A percentile compares a stretch with the other conserved stretches of the same genome.
Evolutionary conservation across 2,329 filamentous ascomycete genomes (phyloP).

Genomic region (Lachnellula suecica): DNA sequence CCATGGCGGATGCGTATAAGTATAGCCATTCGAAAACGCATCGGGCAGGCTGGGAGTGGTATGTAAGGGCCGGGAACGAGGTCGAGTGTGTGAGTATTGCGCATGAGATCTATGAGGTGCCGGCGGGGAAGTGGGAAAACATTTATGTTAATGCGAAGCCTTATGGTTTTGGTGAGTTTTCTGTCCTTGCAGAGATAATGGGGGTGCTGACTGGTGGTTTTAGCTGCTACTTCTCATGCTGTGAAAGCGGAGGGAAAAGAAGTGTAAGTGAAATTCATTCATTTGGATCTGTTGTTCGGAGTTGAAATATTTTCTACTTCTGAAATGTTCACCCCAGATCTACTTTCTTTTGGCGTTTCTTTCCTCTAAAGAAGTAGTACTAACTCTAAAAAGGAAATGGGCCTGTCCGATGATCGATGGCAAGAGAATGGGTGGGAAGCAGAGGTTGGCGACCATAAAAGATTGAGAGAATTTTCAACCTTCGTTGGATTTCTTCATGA

Average conservation of each 20-base stretch:
- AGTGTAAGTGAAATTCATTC: too few relatives aligned
- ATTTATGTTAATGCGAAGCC: constrained; percentile 43
- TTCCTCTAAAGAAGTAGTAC: too few relatives aligned
- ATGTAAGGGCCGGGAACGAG: constrained; percentile 35
- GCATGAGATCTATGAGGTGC: constrained; percentile 53
- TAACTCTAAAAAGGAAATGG: constrained; percentile 8
- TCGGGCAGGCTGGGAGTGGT: constrained; percentile 50
- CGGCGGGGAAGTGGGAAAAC: constrained; percentile 47
- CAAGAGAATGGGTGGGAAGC: neutral
- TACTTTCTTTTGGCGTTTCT: too few relatives aligned
- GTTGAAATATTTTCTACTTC: too few relatives aligned
- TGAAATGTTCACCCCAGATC: too few relatives aligned
- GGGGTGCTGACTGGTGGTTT: neutral
- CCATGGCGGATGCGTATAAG: constrained; percentile 46
- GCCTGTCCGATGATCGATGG: constrained; percentile 13
- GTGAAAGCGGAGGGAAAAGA: constrained; percentile 8
- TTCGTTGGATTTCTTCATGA: too few relatives aligned
- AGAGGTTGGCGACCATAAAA: constrained; percentile 1
- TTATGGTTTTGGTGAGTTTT: constrained; percentile 13
- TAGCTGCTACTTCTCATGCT: constrained; percentile 13
- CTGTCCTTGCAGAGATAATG: too few relatives aligned
- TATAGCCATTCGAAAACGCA: constrained; percentile 52
- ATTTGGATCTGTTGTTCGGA: too few relatives aligned
- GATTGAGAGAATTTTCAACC: too few relatives aligned
- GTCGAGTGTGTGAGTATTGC: constrained; percentile 46